Conservation (phyloP, 2,329 filamentous ascomycete species). For the Colletotrichum somersetense region DNA sequence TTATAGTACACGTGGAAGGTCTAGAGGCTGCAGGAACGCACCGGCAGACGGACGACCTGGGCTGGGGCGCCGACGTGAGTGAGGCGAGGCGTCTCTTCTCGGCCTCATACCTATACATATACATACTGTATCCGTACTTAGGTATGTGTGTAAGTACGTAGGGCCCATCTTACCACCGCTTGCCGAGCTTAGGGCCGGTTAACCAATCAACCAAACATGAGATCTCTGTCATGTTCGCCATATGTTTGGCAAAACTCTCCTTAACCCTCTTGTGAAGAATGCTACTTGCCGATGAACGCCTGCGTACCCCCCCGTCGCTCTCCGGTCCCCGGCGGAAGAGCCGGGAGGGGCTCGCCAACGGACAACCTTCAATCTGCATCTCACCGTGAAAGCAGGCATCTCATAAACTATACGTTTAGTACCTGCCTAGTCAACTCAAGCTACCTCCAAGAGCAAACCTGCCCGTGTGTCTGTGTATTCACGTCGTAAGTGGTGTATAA, state of each 20-base stretch:
- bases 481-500: background rate
- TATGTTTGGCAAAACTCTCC: too few species aligned
- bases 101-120: conserved; percentile 6
- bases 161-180: background rate
- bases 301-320: background rate
- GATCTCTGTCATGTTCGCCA: background rate
- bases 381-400: background rate
- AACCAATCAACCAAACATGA: background rate
- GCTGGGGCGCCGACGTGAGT: background rate
- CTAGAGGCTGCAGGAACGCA: background rate
- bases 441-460: background rate
- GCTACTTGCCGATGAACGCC: background rate
- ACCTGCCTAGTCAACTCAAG: too few species aligned
- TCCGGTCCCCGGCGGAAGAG: conserved; percentile 8
- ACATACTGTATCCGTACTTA: background rate
- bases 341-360: conserved; percentile 13
- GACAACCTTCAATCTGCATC: background rate
- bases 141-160: too few species aligned
- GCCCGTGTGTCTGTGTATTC: background rate
- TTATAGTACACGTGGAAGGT: too few species aligned
- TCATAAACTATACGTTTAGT: background rate
- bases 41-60: conserved; percentile 8
- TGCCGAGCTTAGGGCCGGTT: background rate
- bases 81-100: background rate
- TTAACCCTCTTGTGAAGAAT: background rate